Conservation (phyloP, 768 basidiomycete genomes). For the Lactarius hatsudake region DNA sequence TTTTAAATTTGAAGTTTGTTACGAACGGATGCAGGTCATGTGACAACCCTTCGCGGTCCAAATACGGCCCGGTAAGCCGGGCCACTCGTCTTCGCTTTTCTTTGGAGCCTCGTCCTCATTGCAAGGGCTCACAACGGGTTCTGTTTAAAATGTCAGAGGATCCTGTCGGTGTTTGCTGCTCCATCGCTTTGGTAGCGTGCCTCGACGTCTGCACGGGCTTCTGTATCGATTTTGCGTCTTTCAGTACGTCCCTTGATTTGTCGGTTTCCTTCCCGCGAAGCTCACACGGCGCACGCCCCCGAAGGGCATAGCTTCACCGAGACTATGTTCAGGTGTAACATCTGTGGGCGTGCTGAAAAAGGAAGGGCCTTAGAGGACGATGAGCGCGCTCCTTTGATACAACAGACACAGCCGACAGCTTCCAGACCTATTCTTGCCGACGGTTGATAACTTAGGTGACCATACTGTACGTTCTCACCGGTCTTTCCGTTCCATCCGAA, state of each 20-base stretch:
- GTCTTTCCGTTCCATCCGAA: not conserved
- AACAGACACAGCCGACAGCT: constrained; percentile 9
- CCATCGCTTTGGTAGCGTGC: constrained; percentile 14
- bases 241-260: constrained; percentile 12
- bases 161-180: constrained; percentile 7
- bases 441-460: not conserved
- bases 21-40: no score
- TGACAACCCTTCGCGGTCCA: no score
- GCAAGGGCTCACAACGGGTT: not conserved
- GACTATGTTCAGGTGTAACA: constrained; percentile 10
- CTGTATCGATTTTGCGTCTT: constrained; percentile 21
- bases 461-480: not conserved
- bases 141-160: constrained; percentile 18
- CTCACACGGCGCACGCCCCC: not conserved
- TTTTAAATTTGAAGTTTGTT: no score
- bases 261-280: not conserved
- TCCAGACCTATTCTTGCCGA: constrained; percentile 6
- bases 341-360: constrained; percentile 1
- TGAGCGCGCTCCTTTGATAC: constrained; percentile 22
- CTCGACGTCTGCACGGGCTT: constrained; percentile 19
- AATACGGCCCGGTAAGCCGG: no score
- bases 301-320: constrained; percentile 16
- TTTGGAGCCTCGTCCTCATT: no score
- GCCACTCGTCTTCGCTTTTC: no score
- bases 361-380: not conserved